Conservation (phyloP, 371 early-diverging fungal species). For the Rhizopus arrhizus region DNA sequence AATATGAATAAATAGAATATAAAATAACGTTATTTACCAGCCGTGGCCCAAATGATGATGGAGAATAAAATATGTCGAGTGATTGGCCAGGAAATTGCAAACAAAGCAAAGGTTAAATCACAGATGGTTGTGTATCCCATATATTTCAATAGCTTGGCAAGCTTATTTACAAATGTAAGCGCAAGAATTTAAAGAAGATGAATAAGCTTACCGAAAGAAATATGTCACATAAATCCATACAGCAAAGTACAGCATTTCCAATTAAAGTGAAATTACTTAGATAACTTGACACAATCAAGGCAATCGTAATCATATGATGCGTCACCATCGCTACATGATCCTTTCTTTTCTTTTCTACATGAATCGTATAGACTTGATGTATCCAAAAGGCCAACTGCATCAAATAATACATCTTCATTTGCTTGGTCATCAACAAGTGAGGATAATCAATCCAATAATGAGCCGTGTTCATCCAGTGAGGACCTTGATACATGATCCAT, state of each 20-base stretch:
- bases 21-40: slow-evolving; percentile 26
- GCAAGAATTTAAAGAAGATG: slow-evolving; percentile 1
- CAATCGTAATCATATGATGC: slow-evolving; percentile 82
- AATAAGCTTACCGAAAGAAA: slow-evolving; percentile 60
- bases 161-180: slow-evolving; percentile 24
- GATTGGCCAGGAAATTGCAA: slow-evolving; percentile 77
- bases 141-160: slow-evolving; percentile 79
- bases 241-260: slow-evolving; percentile 78
- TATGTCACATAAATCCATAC: slow-evolving; percentile 85
- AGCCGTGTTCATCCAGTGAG: slow-evolving; percentile 70
- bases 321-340: slow-evolving; percentile 78
- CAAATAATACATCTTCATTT: slow-evolving; percentile 77
- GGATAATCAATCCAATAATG: slow-evolving; percentile 76
- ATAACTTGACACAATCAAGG: slow-evolving; percentile 71
- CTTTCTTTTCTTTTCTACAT: slow-evolving; percentile 77
- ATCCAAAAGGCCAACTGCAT: slow-evolving; percentile 81
- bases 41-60: slow-evolving; percentile 58
- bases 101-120: slow-evolving; percentile 74
- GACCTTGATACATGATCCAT: slow-evolving; percentile 61
- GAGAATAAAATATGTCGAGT: slow-evolving; percentile 73
- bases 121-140: slow-evolving; percentile 59
- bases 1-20: not conserved
- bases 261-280: slow-evolving; percentile 72
- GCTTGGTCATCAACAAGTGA: slow-evolving; percentile 51
- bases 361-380: slow-evolving; percentile 71